phyloP scores from a whole-genome alignment of 805 yeast species.

The Nakazawaea anatomiae region DNA sequence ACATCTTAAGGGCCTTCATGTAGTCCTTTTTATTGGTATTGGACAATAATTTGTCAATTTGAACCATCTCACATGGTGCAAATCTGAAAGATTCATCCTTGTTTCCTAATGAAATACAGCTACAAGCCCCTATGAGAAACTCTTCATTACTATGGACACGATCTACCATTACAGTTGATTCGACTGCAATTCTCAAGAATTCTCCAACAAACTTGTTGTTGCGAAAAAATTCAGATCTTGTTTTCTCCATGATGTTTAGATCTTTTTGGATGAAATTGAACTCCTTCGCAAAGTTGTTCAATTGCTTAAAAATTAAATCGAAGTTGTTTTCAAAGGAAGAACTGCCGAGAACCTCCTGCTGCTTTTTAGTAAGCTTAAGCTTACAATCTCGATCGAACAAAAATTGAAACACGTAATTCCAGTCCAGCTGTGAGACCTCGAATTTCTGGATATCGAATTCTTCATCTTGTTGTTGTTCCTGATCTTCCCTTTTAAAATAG shows the following conservation, averaged over 20 bases:
- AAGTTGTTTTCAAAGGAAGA: constrained; percentile 17
- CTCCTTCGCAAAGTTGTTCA: constrained; percentile 9
- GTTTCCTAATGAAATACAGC: background rate
- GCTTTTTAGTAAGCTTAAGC: constrained; percentile 16
- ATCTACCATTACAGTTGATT: background rate
- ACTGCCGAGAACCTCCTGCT: constrained; percentile 13
- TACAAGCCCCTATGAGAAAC: background rate
- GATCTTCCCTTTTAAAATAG: constrained; percentile 27
- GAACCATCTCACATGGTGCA: constrained; percentile 32
- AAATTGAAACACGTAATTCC: constrained; percentile 28
- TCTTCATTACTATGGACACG: background rate
- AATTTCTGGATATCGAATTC: constrained; percentile 23
- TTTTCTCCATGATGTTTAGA: background rate
- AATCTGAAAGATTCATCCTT: constrained; percentile 16
- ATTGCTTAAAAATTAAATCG: constrained; percentile 19
- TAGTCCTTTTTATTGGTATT: constrained; percentile 18
- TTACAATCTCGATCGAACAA: constrained; percentile 22
- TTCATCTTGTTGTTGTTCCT: constrained; percentile 19
- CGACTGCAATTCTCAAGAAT: background rate
- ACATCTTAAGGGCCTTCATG: constrained; percentile 31
- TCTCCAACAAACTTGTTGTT: background rate
- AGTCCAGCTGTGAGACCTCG: constrained; percentile 36
- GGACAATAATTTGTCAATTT: constrained; percentile 28
- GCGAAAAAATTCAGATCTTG: background rate
- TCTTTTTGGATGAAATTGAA: constrained; percentile 17